A percentile compares a stretch with the other conserved stretches of the same genome.
Conservation (phyloP, 371 early-diverging fungal genomes). For the Mortierella sp. region DNA sequence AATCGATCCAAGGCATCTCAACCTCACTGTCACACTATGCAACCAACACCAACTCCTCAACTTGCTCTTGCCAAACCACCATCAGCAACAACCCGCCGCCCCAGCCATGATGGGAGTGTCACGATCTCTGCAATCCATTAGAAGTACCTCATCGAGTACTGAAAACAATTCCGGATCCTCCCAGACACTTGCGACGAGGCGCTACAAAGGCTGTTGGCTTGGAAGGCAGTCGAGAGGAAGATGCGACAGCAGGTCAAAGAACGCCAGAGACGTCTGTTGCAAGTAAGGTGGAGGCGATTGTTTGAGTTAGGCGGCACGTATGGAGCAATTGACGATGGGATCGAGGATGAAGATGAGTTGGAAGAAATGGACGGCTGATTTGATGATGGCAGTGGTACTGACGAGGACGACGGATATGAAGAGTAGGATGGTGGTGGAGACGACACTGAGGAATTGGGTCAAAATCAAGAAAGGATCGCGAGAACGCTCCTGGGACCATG, state of each 20-base stretch:
- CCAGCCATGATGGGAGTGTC: constrained; percentile 16
- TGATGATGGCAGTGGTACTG: constrained; percentile 29
- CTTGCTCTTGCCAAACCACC: background rate
- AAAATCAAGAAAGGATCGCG: background rate
- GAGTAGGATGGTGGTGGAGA: background rate
- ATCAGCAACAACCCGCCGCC: background rate
- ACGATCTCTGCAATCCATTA: constrained; percentile 18
- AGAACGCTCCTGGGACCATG: background rate
- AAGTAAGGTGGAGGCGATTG: background rate
- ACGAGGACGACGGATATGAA: constrained; percentile 16
- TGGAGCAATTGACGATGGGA: constrained; percentile 12
- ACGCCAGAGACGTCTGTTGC: constrained; percentile 12
- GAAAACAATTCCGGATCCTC: constrained; percentile 23
- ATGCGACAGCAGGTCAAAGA: background rate
- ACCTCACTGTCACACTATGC: background rate
- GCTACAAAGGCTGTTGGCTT: constrained; percentile 18
- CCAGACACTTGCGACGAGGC: constrained; percentile 16
- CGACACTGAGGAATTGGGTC: background rate
- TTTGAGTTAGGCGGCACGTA: background rate
- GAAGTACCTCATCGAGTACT: constrained; percentile 24
- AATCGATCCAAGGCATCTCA: background rate
- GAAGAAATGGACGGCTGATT: constrained; percentile 32
- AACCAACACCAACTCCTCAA: background rate
- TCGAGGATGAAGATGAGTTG: constrained; percentile 35
- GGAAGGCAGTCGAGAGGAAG: constrained; percentile 19